Evolutionary conservation across 1,284 basidiomycete genomes (phyloP).

Genomic region (Lignosus rhinocerotis): DNA sequence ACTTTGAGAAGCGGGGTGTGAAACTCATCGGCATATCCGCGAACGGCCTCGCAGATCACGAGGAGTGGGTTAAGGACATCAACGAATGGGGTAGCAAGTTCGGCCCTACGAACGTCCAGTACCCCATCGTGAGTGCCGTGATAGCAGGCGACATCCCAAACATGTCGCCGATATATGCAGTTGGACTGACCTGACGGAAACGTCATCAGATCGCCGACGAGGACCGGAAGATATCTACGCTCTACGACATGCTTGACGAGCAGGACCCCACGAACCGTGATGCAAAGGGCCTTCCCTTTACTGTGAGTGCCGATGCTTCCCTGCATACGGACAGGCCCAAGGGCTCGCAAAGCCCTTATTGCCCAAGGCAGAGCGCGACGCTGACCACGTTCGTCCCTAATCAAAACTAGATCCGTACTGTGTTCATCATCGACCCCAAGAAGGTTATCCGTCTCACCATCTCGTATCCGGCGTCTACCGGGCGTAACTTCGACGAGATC

Average conservation of each 20-base stretch:
- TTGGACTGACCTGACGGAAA: neutral
- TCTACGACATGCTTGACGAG: conserved; percentile 96
- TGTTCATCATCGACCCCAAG: conserved; percentile 93
- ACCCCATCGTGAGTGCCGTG: conserved; percentile 82
- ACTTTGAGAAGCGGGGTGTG: conserved; percentile 87
- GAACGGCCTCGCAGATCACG: conserved; percentile 86
- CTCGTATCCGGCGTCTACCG: conserved; percentile 88
- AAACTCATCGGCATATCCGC: conserved; percentile 96
- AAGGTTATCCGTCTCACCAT: conserved; percentile 89
- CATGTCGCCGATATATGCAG: neutral
- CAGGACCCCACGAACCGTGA: conserved; percentile 96
- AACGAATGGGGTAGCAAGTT: conserved; percentile 73
- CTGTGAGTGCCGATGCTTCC: conserved; percentile 43
- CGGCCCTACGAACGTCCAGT: conserved; percentile 75
- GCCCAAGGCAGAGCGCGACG: neutral
- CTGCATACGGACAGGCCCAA: neutral
- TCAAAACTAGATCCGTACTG: conserved; percentile 79
- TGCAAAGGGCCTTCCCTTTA: conserved; percentile 85
- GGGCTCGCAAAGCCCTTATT: neutral
- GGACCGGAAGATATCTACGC: conserved; percentile 81
- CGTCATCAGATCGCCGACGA: conserved; percentile 83
- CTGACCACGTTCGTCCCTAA: no score
- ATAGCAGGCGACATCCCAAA: neutral
- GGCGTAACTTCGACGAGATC: conserved; percentile 87
- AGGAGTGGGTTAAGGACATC: conserved; percentile 92